phyloP scores from a whole-genome alignment of 2,329 filamentous ascomycete genomes.

The Boeremia lycopersici region DNA sequence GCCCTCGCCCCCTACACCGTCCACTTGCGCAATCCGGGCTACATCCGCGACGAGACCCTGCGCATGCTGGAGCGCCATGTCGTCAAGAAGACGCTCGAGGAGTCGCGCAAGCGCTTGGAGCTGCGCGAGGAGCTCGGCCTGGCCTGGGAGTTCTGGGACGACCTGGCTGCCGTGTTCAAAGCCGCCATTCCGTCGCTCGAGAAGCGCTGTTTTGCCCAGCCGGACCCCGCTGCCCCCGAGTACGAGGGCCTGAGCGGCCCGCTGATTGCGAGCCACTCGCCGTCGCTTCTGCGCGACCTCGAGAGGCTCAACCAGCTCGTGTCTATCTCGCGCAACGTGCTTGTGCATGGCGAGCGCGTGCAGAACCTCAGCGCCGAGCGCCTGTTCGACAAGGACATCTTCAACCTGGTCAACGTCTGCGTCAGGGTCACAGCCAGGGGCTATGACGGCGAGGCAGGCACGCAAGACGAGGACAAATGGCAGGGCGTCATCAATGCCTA shows the following conservation, averaged over 20 bases:
- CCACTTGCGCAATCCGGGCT: slow-evolving; percentile 65
- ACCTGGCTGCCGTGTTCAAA: slow-evolving; percentile 62
- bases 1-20: slow-evolving; percentile 57
- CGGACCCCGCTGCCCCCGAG: slow-evolving; percentile 61
- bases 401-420: slow-evolving; percentile 67
- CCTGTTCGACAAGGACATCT: slow-evolving; percentile 65
- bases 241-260: slow-evolving; percentile 65
- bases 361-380: slow-evolving; percentile 68
- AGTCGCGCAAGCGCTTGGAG: slow-evolving; percentile 62
- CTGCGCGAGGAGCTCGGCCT: slow-evolving; percentile 63
- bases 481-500: slow-evolving; percentile 69
- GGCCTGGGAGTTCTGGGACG: slow-evolving; percentile 64
- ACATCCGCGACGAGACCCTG: slow-evolving; percentile 64
- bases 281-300: slow-evolving; percentile 65
- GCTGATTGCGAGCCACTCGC: slow-evolving; percentile 65
- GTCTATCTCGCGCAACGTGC: slow-evolving; percentile 65
- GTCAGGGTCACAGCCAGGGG: slow-evolving; percentile 68
- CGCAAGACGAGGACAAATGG: slow-evolving; percentile 68
- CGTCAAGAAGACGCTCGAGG: slow-evolving; percentile 65
- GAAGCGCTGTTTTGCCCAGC: slow-evolving; percentile 65
- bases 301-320: slow-evolving; percentile 67
- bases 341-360: slow-evolving; percentile 65
- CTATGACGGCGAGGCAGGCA: slow-evolving; percentile 68
- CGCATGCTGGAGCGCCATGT: slow-evolving; percentile 61
- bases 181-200: slow-evolving; percentile 67